Conservation (phyloP, 2,329 filamentous ascomycete genomes). For the Cladosporium sp. region DNA sequence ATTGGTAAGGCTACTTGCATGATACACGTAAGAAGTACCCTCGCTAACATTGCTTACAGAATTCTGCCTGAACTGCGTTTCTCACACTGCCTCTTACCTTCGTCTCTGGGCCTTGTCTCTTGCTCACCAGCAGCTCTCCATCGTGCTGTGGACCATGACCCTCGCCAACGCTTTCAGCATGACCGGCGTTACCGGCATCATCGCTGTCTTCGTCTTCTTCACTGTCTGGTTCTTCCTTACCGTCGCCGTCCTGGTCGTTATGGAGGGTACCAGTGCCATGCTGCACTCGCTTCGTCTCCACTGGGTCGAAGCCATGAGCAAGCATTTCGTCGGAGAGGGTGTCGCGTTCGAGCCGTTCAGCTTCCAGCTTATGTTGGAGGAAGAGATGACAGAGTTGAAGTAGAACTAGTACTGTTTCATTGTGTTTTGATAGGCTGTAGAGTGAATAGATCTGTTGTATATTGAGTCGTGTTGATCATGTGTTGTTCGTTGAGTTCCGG, state of each 20-base stretch:
- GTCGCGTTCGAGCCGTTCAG: slow-evolving; percentile 80
- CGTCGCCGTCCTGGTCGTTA: slow-evolving; percentile 76
- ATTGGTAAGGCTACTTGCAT: slow-evolving; percentile 63
- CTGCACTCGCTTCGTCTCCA: slow-evolving; percentile 85
- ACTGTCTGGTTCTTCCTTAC: slow-evolving; percentile 86
- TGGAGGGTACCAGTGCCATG: slow-evolving; percentile 97
- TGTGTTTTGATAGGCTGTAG: slow-evolving; percentile 10
- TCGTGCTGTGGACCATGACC: slow-evolving; percentile 96
- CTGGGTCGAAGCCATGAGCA: slow-evolving; percentile 97
- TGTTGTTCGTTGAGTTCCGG: too few species aligned
- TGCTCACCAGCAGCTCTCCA: slow-evolving; percentile 94
- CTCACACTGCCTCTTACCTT: slow-evolving; percentile 96
- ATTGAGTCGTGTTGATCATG: slow-evolving; percentile 1
- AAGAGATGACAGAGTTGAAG: slow-evolving; percentile 53
- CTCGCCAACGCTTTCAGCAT: slow-evolving; percentile 69
- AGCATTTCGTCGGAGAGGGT: slow-evolving; percentile 90
- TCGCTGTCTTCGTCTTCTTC: slow-evolving; percentile 79
- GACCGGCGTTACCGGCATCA: slow-evolving; percentile 59
- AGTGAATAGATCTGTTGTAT: slow-evolving; percentile 13
- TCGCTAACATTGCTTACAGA: slow-evolving; percentile 42
- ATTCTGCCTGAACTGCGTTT: slow-evolving; percentile 98
- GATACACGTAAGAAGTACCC: slow-evolving; percentile 22
- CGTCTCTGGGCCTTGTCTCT: slow-evolving; percentile 97
- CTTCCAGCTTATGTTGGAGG: slow-evolving; percentile 78
- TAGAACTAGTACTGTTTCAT: slow-evolving; percentile 16